Evolutionary conservation across 257 asterid species (phyloP), one percentile per base, ranked within the genome.

Genomic region (Scutellaria minor): DNA sequence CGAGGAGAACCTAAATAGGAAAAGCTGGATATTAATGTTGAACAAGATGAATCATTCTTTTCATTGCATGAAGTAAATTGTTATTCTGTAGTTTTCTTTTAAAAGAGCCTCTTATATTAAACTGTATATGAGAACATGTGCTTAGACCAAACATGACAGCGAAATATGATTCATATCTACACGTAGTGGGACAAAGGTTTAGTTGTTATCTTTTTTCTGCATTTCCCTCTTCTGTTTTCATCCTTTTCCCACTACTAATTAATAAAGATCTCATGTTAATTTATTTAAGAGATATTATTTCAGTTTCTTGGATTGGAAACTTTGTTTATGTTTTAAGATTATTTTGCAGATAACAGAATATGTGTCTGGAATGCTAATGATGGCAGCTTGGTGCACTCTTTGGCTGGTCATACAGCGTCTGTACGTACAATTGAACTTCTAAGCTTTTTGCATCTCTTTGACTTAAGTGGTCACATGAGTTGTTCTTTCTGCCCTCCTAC

Each of bases 351-450:
- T 83, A 83, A 86, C 88, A 86, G 96, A 77, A 90, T 92, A 75
- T 92, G 98, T 70, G 98, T 92, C 72, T 92, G 98, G 98, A 92
- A 92, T 90, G 98, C 98, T 79, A 85, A 76, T 82, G 98, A 92
- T 83, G 98, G 98, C 68, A 90, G 98, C 86, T 87, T 92, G 88
- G 92, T 92, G 77, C 97, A 92, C 83, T 92, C 97, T 71, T 82
- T 92, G 89, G 86, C 92, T 52, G 98, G 96, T 72, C 98, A 92
- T 78, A 75, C 85, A 35, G 90, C 88, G 71, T 90, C 97, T 74
- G 98, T 93, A 88, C 76, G 98, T 83, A 64, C 73, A 57, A 54
- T 59, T 72, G 18, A 68, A 68, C 77, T 65, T 80, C 62, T 74
- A 45, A 48, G 35, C 58, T 52, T 13, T 59, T 27, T 48, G 9